Evolutionary conservation across 2,329 filamentous ascomycete genomes (phyloP).

Genomic region (Lanzia echinophila): DNA sequence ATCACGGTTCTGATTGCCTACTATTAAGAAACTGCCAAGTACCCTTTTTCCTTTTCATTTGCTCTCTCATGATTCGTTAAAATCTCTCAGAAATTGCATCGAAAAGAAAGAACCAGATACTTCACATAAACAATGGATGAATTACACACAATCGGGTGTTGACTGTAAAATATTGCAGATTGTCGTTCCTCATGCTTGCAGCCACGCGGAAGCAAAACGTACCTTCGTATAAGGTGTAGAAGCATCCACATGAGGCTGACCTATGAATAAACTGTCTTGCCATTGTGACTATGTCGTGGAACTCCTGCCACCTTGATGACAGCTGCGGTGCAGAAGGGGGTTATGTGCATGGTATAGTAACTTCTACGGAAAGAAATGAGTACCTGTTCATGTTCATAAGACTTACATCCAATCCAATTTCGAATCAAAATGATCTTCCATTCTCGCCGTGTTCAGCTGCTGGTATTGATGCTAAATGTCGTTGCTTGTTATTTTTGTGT

Average conservation of each 20-base stretch:
- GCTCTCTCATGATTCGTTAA: not conserved
- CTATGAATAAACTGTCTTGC: conserved; percentile 10
- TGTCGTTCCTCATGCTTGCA: conserved; percentile 6
- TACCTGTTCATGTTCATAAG: conserved; percentile 7
- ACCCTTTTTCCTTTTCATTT: not conserved
- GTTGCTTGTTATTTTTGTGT: conserved; percentile 4
- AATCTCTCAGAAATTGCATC: not conserved
- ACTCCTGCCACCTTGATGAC: conserved; percentile 6
- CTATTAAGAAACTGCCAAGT: not conserved
- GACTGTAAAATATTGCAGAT: not conserved
- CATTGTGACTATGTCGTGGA: conserved; percentile 12
- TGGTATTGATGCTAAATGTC: conserved; percentile 3
- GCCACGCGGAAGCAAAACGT: conserved; percentile 10
- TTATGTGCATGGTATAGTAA: conserved; percentile 8
- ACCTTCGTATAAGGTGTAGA: conserved; percentile 9
- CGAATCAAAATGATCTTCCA: conserved; percentile 1
- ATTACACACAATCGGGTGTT: not conserved
- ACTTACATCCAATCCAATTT: conserved; percentile 8
- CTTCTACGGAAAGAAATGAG: not conserved
- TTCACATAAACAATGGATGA: not conserved
- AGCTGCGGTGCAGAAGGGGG: conserved; percentile 8
- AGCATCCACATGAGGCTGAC: conserved; percentile 11
- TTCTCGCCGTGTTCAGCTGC: conserved; percentile 11
- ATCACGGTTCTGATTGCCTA: conserved; percentile 1
- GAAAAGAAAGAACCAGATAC: not conserved